phyloP scores from a whole-genome alignment of 1,139 yeast genomes.

The Torulaspora globosa region DNA sequence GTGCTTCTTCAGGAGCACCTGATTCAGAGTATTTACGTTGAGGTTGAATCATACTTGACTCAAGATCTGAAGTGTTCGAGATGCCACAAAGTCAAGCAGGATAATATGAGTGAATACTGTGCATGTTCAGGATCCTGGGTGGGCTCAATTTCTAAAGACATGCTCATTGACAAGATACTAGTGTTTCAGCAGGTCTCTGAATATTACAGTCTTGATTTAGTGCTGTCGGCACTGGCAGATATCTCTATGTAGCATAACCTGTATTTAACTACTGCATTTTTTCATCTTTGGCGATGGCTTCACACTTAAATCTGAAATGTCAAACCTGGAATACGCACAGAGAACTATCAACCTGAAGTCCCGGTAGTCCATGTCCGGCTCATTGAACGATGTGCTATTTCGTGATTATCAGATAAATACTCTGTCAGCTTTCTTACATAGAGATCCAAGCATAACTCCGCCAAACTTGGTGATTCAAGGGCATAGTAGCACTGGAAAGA shows the following conservation, averaged over 20 bases:
- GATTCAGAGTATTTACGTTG: slow-evolving; percentile 56
- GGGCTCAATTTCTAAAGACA: slow-evolving; percentile 49
- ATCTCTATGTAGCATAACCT: slow-evolving; percentile 1
- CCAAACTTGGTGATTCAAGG: slow-evolving; percentile 33
- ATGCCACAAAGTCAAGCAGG: slow-evolving; percentile 65
- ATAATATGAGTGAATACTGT: slow-evolving; percentile 72
- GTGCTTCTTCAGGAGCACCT: slow-evolving; percentile 74
- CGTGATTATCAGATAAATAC: slow-evolving; percentile 29
- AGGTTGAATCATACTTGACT: slow-evolving; percentile 56
- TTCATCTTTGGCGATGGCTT: background rate
- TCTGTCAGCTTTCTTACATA: slow-evolving; percentile 23
- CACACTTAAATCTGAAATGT: background rate
- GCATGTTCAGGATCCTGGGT: slow-evolving; percentile 85
- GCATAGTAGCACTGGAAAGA: slow-evolving; percentile 32
- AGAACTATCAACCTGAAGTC: background rate
- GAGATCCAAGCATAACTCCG: slow-evolving; percentile 24
- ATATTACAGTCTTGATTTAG: slow-evolving; percentile 56
- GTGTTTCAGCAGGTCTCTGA: slow-evolving; percentile 58
- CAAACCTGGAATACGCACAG: background rate
- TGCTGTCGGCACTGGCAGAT: slow-evolving; percentile 34
- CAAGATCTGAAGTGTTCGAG: slow-evolving; percentile 82
- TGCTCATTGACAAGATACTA: slow-evolving; percentile 44
- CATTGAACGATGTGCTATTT: slow-evolving; percentile 17
- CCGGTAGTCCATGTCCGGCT: slow-evolving; percentile 8
- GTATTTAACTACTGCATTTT: background rate